Evolutionary conservation across 805 yeast genomes (phyloP).

Genomic region (Saccharomycopsis sp.): DNA sequence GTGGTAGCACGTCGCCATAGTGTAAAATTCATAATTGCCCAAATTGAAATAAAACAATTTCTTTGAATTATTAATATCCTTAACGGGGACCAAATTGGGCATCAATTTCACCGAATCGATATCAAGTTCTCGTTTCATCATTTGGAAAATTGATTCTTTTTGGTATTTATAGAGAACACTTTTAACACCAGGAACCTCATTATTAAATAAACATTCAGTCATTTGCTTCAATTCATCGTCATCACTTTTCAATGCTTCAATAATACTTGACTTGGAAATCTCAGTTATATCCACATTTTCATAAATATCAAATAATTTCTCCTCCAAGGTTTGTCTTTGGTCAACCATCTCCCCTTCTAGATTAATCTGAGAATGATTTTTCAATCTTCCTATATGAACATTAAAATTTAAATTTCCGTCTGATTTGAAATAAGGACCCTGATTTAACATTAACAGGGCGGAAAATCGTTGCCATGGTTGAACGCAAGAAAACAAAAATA

Average conservation of each 20-base stretch:
- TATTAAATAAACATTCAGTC: slow-evolving; percentile 25
- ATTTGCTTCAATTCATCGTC: slow-evolving; percentile 21
- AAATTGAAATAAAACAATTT: slow-evolving; percentile 33
- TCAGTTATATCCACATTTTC: slow-evolving; percentile 21
- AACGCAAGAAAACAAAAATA: slow-evolving; percentile 23
- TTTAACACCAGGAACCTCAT: slow-evolving; percentile 39
- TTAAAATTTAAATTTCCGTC: slow-evolving; percentile 19
- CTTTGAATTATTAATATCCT: slow-evolving; percentile 13
- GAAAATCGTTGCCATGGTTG: slow-evolving; percentile 20
- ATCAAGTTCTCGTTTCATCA: slow-evolving; percentile 46
- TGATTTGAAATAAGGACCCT: slow-evolving; percentile 14
- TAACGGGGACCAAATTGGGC: slow-evolving; percentile 30
- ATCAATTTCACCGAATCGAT: slow-evolving; percentile 28
- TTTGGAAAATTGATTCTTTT: slow-evolving; percentile 49
- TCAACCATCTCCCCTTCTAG: background rate
- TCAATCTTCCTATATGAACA: slow-evolving; percentile 34
- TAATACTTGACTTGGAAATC: background rate
- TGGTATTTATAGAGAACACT: slow-evolving; percentile 53
- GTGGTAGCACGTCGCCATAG: slow-evolving; percentile 35
- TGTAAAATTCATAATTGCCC: slow-evolving; percentile 26
- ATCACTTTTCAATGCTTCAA: slow-evolving; percentile 17
- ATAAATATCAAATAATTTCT: background rate
- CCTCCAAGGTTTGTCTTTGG: background rate
- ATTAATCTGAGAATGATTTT: slow-evolving; percentile 15
- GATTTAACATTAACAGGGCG: slow-evolving; percentile 21